A percentile compares a stretch with the other conserved stretches of the same genome.
These are phyloP conservation scores for Calycina marina DNA, from an alignment of 2,329 filamentous ascomycete species.

Conservation along the genomic window DNA sequence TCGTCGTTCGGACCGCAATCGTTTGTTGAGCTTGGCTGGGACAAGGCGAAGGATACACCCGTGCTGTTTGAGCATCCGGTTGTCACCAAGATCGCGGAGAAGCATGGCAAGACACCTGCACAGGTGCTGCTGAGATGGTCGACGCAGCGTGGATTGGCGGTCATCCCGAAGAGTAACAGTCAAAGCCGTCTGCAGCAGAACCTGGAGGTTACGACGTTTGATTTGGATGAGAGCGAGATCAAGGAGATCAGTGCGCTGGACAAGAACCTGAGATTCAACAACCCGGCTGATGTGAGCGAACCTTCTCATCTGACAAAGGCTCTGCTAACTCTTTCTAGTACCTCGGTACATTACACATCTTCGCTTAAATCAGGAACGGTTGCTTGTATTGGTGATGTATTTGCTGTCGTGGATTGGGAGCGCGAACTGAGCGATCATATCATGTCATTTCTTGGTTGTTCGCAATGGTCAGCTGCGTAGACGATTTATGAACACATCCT, in stretches of 20 bases:
- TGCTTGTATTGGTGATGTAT: too few relatives aligned
- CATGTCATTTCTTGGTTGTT: too few relatives aligned
- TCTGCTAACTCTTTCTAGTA: slow-evolving; percentile 21
- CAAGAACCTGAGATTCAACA: slow-evolving; percentile 58
- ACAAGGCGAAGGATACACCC: slow-evolving; percentile 47
- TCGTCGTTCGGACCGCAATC: slow-evolving; percentile 68
- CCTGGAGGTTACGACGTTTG: slow-evolving; percentile 50
- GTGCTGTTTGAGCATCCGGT: slow-evolving; percentile 57
- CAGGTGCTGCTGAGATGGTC: slow-evolving; percentile 81
- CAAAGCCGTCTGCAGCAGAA: slow-evolving; percentile 45
- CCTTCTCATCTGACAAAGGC: background rate
- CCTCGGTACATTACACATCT: slow-evolving; percentile 36
- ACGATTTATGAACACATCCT: too few relatives aligned
- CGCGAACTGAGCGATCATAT: too few relatives aligned
- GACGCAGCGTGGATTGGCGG: slow-evolving; percentile 65
- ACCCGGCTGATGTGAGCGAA: slow-evolving; percentile 41
- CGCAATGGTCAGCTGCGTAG: too few relatives aligned
- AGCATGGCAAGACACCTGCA: slow-evolving; percentile 57
- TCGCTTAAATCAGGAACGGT: slow-evolving; percentile 28
- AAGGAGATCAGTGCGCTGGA: slow-evolving; percentile 52
- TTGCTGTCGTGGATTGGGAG: too few relatives aligned
- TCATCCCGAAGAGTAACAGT: slow-evolving; percentile 67
- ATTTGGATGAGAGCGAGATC: slow-evolving; percentile 51
- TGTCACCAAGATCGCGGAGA: slow-evolving; percentile 50
- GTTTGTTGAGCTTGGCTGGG: slow-evolving; percentile 65